Base-by-base conservation (phyloP, 1,284 basidiomycete genomes). In the Sporisorium reilianum region DNA sequence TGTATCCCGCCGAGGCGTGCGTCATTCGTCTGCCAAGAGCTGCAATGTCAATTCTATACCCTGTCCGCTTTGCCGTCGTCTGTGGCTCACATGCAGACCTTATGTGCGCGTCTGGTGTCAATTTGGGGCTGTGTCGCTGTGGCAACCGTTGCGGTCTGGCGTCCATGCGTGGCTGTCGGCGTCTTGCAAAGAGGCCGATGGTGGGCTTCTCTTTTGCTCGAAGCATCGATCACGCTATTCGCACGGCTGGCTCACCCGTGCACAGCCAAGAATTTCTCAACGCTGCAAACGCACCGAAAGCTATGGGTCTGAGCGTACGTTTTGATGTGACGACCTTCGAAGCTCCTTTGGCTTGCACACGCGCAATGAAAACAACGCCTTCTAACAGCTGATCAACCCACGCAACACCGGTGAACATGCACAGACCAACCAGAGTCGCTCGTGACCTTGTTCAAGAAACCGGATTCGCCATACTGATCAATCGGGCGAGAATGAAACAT, bases 331-430 rank as follows among this genome's bases (percentile, higher is more conserved):
- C 32, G 14, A 36, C 22, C 0, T 30, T n/a, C 46, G 28, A 48
- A 12, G n/a, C 28, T 30, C 14, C 26, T 28, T 12, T 20, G 26
- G 5, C n/a, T 28, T 48, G 46, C 46, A n/a, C n/a, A 12, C 46
- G 14, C 26, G 14, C 42, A 45, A 6, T 23, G n/a, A 10, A 7
- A 36, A 25, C 48, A 22, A 34, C 20, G 23, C 23, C 23, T 5
- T n/a, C n/a, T 42, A 48, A 32, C 28, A 40, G 56, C 28, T 25
- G 45, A 51, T 20, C 48, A 32, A 45, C 57, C 49, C 57, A 52
- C 41, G 38, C 30, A 40, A 40, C 36, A 30, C 16, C n/a, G 9
- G 46, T 30, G 46, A 30, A 18, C 25, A 20, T n/a, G n/a, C n/a
- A n/a, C 28, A 28, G 18, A n/a, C 16, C 36, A 38, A 18, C 16